Conservation (phyloP, 257 asterid species). For the Solanum sitiens region DNA sequence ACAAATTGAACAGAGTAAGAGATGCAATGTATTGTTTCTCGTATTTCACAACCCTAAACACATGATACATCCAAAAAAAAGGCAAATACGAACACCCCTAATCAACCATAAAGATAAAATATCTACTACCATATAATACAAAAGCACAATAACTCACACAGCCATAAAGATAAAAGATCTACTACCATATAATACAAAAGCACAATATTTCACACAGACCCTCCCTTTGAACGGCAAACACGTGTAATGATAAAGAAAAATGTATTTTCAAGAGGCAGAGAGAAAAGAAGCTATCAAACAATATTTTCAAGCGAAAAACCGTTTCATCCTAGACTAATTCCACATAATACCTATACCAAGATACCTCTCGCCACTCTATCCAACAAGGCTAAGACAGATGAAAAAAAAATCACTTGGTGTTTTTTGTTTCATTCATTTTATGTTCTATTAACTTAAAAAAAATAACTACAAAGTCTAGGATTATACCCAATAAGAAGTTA, state of each 20-base stretch:
- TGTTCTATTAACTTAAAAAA: not conserved
- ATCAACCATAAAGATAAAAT: not conserved
- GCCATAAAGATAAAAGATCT: not conserved
- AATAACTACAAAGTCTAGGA: not conserved
- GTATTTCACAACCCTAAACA: not conserved
- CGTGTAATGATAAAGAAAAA: not conserved
- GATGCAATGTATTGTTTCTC: not conserved
- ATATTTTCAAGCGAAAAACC: not conserved
- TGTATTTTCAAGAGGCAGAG: not conserved
- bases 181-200: not conserved
- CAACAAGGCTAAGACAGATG: not conserved
- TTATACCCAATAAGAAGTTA: not conserved
- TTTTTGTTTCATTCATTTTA: not conserved
- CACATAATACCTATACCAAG: not conserved
- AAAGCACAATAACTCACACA: not conserved
- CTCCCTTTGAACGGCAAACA: not conserved
- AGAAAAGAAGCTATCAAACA: not conserved
- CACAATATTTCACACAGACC: not conserved
- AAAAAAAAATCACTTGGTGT: not conserved
- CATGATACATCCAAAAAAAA: not conserved
- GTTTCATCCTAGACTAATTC: not conserved
- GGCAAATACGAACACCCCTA: not conserved
- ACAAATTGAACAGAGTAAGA: not conserved
- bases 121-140: not conserved
- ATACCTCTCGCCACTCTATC: not conserved